phyloP scores from a whole-genome alignment of 1,139 yeast genomes.

The Suhomyces wounanorum region DNA sequence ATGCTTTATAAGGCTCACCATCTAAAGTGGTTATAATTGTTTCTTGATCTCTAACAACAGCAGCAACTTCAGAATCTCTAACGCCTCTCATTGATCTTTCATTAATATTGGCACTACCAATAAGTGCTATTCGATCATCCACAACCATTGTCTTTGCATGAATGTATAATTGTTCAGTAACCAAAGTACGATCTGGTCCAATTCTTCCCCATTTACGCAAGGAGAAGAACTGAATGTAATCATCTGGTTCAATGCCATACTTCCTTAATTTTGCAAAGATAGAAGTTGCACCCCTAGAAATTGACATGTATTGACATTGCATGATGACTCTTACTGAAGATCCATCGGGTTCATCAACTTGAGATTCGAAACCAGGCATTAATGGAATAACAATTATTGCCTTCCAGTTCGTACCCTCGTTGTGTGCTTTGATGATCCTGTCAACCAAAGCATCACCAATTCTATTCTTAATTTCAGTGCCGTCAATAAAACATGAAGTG shows the following conservation, averaged over 20 bases:
- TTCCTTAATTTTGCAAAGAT: slow-evolving; percentile 79
- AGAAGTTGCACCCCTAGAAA: slow-evolving; percentile 88
- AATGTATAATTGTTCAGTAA: slow-evolving; percentile 88
- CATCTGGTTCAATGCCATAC: slow-evolving; percentile 84
- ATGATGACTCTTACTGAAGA: slow-evolving; percentile 91
- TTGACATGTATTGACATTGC: slow-evolving; percentile 95
- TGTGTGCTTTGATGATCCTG: slow-evolving; percentile 84
- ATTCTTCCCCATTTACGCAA: slow-evolving; percentile 94
- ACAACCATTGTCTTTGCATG: slow-evolving; percentile 92
- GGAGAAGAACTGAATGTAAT: slow-evolving; percentile 89
- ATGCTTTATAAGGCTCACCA: slow-evolving; percentile 78
- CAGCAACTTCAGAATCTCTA: slow-evolving; percentile 94
- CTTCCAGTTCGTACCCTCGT: slow-evolving; percentile 78
- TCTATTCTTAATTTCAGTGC: slow-evolving; percentile 79
- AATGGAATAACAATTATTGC: slow-evolving; percentile 90
- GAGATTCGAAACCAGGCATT: slow-evolving; percentile 97
- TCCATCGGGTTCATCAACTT: slow-evolving; percentile 92
- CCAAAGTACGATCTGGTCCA: slow-evolving; percentile 72
- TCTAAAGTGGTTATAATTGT: slow-evolving; percentile 76
- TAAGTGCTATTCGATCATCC: slow-evolving; percentile 91
- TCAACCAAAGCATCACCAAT: slow-evolving; percentile 97
- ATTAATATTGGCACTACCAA: slow-evolving; percentile 95
- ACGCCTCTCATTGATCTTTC: slow-evolving; percentile 94
- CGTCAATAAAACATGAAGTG: slow-evolving; percentile 85
- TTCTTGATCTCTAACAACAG: slow-evolving; percentile 80